These are phyloP conservation scores for Leishmania lainsoni DNA, from an alignment of 208 protist species.

Conservation along the genomic window DNA sequence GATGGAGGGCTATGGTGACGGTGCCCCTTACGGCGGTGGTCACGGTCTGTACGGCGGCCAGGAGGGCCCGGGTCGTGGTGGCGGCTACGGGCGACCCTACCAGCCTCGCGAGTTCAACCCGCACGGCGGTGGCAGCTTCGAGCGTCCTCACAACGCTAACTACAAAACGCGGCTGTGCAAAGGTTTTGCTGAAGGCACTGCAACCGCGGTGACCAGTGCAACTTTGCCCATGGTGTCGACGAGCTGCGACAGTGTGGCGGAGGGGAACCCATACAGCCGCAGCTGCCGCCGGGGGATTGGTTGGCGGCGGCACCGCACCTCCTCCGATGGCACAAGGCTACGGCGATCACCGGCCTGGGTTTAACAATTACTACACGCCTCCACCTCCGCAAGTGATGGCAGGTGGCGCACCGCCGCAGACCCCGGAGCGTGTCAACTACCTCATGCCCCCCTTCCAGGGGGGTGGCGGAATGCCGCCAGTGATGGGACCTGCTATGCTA, in stretches of 20 bases:
- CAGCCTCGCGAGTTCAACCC: constrained; percentile 4
- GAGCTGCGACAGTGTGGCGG: constrained; percentile 49
- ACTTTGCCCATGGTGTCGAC: constrained; percentile 74
- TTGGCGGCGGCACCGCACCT: not conserved
- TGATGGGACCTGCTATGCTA: constrained; percentile 17
- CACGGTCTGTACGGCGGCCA: not conserved
- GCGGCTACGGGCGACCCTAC: constrained; percentile 12
- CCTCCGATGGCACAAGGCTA: constrained; percentile 3
- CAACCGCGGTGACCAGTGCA: constrained; percentile 68
- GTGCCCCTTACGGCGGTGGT: not conserved
- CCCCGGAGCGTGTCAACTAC: constrained; percentile 29
- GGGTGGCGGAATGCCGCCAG: constrained; percentile 9
- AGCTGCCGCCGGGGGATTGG: not conserved
- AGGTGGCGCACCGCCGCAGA: constrained; percentile 1
- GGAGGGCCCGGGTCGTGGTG: not conserved
- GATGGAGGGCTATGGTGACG: constrained; percentile 22
- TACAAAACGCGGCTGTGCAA: constrained; percentile 85
- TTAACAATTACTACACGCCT: not conserved
- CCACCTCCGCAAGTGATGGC: not conserved
- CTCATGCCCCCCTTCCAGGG: constrained; percentile 24
- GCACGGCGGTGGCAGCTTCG: constrained; percentile 6
- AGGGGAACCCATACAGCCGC: not conserved
- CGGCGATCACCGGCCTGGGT: constrained; percentile 4
- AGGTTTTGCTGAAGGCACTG: constrained; percentile 76
- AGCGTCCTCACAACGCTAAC: constrained; percentile 21